Evolutionary conservation across 768 basidiomycete species (phyloP).

Genomic region (Psilocybe tampanensis): DNA sequence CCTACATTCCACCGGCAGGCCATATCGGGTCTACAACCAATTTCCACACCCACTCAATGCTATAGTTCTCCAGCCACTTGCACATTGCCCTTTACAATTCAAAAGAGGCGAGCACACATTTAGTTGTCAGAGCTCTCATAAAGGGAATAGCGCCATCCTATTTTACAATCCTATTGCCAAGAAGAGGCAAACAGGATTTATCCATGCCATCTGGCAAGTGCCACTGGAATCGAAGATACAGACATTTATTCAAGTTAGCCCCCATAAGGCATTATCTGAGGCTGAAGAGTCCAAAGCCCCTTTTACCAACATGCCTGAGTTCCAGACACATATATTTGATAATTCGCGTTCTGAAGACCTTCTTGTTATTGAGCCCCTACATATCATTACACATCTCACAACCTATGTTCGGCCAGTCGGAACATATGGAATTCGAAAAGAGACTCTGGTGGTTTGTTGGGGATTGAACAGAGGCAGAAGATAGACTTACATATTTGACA

Average conservation of each 20-base stretch:
- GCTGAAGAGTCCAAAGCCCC: conserved; percentile 16
- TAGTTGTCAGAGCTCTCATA: conserved; percentile 19
- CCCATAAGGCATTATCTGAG: conserved; percentile 8
- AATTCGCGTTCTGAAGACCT: conserved; percentile 9
- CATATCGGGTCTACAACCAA: conserved; percentile 12
- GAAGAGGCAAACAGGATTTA: conserved; percentile 16
- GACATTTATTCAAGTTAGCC: conserved; percentile 22
- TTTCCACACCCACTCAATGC: conserved; percentile 12
- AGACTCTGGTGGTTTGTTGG: conserved; percentile 23
- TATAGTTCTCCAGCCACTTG: conserved; percentile 17
- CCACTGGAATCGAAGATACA: conserved; percentile 20
- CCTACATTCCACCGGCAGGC: conserved; percentile 13
- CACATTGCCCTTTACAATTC: conserved; percentile 9
- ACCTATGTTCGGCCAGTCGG: conserved; percentile 17
- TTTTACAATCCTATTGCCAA: conserved; percentile 17
- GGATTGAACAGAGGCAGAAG: conserved; percentile 19
- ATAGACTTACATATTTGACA: too few species aligned
- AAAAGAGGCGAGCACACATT: conserved; percentile 17
- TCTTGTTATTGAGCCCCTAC: conserved; percentile 22
- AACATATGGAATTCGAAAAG: conserved; percentile 20
- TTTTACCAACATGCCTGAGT: conserved; percentile 17
- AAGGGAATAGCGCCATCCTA: conserved; percentile 26
- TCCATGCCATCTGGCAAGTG: conserved; percentile 13
- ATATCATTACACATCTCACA: conserved; percentile 28
- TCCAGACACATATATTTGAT: conserved; percentile 19